Base-by-base conservation (phyloP, 2,329 filamentous ascomycete genomes). In the Venturia aucupariae region DNA sequence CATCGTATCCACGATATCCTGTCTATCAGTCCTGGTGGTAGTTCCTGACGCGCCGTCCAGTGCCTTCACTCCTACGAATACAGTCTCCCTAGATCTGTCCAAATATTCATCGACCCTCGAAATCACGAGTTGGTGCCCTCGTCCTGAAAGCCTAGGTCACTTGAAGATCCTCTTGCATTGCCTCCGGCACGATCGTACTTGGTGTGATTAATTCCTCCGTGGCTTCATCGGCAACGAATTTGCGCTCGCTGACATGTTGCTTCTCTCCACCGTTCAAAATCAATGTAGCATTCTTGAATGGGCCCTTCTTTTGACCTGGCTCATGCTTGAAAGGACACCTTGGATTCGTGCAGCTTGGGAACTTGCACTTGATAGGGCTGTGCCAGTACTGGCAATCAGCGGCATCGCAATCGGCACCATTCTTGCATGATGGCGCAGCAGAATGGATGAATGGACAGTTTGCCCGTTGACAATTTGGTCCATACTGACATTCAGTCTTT, bases 201-300 rank as follows among this genome's bases (percentile, higher is more conserved):
- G 89, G 86, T 66, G 90, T 82, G 67, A 95, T 86, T 62, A 90
- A 78, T 76, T 96, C 90, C 73, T 90, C 87, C 35, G 80, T 78
- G 22, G 78, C 82, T 13, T 81, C 79, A 60, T 90, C 87, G 27
- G 62, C 42, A 61, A 93, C 86, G 77, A 96, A 97, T 73, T 90
- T 93, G 70, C 92, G 83, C 75, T 96, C 90, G 72, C 91, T 96
- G 61, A 96, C 86, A 74, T 96, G 90, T 65, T 84, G 80, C 48
- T 68, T 66, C 24, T 72, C 72, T 46, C 72, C 73, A 38, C 71
- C 69, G 66, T 74, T 73, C 11, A 90, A 84, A 22, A 87, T 92
- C 93, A 93, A 97, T 35, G 95, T 90, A 78, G 96, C 97, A 75
- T 95, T 90, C 67, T 87, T 84, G 76, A 92, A 93, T 17, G 84